Conservation (phyloP, 345 rosid species). For the Corchorus capsularis region DNA sequence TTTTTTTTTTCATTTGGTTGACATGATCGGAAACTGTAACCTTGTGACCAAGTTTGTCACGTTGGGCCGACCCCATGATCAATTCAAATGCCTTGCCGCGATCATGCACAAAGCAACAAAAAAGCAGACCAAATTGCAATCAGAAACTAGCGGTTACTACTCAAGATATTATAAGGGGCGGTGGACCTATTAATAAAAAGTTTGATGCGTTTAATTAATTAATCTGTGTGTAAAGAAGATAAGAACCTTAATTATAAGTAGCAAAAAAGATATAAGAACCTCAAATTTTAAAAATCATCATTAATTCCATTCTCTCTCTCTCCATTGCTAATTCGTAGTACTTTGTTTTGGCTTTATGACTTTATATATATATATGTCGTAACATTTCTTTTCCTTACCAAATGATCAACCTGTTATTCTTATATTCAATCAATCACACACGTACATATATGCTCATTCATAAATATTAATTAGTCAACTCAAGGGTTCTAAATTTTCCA, state of each 20-base stretch:
- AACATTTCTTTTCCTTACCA: neutral
- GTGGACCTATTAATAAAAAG: neutral
- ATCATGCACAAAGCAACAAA: slow-evolving; percentile 8
- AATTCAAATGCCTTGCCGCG: neutral
- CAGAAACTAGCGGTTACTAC: neutral
- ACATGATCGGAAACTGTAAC: neutral
- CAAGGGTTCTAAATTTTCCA: no score
- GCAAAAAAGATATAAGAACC: neutral
- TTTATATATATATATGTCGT: neutral
- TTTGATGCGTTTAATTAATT: neutral
- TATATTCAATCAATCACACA: neutral
- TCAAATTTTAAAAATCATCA: neutral
- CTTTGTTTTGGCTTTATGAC: neutral
- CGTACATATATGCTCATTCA: no score
- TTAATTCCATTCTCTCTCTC: neutral
- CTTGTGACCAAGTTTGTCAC: neutral
- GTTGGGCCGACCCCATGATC: neutral
- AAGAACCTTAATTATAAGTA: neutral
- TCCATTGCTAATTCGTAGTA: neutral
- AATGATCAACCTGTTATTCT: neutral
- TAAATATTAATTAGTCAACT: no score
- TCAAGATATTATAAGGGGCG: neutral
- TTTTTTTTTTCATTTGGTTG: neutral
- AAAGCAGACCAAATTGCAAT: neutral
- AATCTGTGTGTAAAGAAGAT: neutral